Percentiles rank a stretch among this genome's conserved stretches.
These are phyloP conservation scores for Coemansia sp. DNA, from an alignment of 192 early-diverging fungal genomes.

Conservation along the genomic window DNA sequence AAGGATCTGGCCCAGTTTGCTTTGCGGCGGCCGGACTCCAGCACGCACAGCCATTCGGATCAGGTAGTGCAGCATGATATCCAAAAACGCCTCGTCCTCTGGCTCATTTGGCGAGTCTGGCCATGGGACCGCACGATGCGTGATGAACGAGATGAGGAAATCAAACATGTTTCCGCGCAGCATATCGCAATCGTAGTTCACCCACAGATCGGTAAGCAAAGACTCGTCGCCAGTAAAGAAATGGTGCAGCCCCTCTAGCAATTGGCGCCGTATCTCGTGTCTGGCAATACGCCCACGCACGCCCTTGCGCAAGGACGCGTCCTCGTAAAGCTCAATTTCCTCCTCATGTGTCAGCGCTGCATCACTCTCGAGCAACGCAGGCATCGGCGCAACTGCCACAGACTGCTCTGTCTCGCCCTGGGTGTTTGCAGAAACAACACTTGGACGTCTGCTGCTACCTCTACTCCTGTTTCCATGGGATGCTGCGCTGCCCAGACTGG, in stretches of 20 bases:
- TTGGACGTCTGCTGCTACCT: constrained; percentile 22
- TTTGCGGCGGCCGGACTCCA: constrained; percentile 32
- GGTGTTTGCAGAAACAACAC: constrained; percentile 7
- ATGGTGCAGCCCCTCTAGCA: constrained; percentile 73
- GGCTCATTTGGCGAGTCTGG: constrained; percentile 12
- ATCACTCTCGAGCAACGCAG: constrained; percentile 28
- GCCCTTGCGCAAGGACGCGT: constrained; percentile 35
- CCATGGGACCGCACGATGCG: constrained; percentile 50
- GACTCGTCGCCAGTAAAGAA: constrained; percentile 69
- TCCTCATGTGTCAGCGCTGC: constrained; percentile 33
- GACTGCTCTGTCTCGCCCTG: constrained; percentile 3
- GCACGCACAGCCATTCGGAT: constrained; percentile 44
- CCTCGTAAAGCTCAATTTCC: constrained; percentile 45
- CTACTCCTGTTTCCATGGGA: constrained; percentile 1
- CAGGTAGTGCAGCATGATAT: constrained; percentile 47
- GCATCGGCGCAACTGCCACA: constrained; percentile 9
- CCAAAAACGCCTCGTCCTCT: constrained; percentile 49
- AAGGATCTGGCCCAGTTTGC: constrained; percentile 36
- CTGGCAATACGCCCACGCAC: constrained; percentile 57
- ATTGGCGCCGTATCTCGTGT: constrained; percentile 82
- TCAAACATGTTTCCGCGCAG: constrained; percentile 87
- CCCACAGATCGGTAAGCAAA: constrained; percentile 87
- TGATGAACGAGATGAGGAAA: constrained; percentile 43
- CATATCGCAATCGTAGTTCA: constrained; percentile 92
- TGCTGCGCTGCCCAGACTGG: not conserved